phyloP scores from a whole-genome alignment of 371 early-diverging fungal genomes.

The Mortierella sp. region DNA sequence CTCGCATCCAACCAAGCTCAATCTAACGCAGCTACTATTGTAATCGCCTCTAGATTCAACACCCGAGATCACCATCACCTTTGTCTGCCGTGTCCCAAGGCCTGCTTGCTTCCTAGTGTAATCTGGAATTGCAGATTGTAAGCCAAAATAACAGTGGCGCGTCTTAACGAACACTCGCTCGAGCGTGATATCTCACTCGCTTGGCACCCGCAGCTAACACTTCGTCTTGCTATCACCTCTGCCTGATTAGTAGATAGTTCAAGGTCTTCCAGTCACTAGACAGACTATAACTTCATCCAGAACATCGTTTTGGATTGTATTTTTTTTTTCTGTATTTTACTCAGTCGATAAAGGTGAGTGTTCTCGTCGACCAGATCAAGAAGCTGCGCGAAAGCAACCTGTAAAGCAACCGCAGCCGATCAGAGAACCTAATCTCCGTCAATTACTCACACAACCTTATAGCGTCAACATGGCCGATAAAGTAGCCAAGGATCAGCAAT shows the following conservation, averaged over 20 bases:
- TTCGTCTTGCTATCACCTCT: not conserved
- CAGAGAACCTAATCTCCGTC: not conserved
- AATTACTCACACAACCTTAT: not conserved
- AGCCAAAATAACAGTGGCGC: not conserved
- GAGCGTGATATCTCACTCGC: not conserved
- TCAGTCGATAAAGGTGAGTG: constrained; percentile 9
- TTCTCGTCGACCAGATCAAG: not conserved
- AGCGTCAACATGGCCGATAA: constrained; percentile 78
- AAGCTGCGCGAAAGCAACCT: not conserved
- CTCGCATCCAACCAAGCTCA: not conserved
- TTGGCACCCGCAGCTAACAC: not conserved
- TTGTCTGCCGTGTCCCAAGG: not conserved
- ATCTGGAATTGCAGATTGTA: not conserved
- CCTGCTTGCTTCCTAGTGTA: not conserved
- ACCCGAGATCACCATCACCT: not conserved
- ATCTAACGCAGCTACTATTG: not conserved
- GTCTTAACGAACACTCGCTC: not conserved
- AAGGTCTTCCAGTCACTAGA: not conserved
- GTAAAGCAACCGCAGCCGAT: not conserved
- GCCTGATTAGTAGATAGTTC: not conserved
- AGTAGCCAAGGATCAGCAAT: constrained; percentile 81
- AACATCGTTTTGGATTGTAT: constrained; percentile 6
- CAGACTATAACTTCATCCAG: not conserved
- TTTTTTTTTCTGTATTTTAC: constrained; percentile 11
- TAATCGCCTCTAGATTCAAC: not conserved